Evolutionary conservation across 2,329 filamentous ascomycete species (phyloP).

Genomic region (Pseudofabraea citricarpa): DNA sequence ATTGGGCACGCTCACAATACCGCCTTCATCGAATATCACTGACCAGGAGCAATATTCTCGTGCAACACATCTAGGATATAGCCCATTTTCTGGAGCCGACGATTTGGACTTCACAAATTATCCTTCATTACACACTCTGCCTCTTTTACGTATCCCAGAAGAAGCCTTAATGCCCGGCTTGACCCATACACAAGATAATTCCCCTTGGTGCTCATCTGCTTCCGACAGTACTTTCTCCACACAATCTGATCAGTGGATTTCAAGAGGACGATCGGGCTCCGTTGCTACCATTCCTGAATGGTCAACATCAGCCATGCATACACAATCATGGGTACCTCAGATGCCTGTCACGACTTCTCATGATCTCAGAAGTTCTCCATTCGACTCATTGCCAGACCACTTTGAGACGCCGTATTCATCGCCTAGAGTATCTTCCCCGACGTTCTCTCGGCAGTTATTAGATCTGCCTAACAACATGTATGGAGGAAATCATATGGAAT

Average conservation of each 20-base stretch:
- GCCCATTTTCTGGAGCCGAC: too few relatives aligned
- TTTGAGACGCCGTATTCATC: constrained; percentile 21
- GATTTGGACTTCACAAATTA: too few relatives aligned
- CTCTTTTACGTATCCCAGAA: constrained; percentile 24
- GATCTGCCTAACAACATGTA: constrained; percentile 19
- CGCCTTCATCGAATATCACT: too few relatives aligned
- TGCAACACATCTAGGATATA: too few relatives aligned
- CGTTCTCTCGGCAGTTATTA: constrained; percentile 17
- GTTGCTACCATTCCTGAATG: constrained; percentile 20
- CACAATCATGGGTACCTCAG: constrained; percentile 21
- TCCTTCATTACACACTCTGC: constrained; percentile 15
- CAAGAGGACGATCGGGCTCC: constrained; percentile 20
- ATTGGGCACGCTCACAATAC: too few relatives aligned
- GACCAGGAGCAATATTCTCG: too few relatives aligned
- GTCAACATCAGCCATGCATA: constrained; percentile 11
- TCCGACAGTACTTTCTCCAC: constrained; percentile 26
- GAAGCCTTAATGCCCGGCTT: constrained; percentile 21
- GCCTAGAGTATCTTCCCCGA: constrained; percentile 19
- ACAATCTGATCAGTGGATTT: constrained; percentile 21
- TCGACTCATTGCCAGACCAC: constrained; percentile 18
- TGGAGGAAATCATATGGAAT: constrained; percentile 25
- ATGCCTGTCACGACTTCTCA: constrained; percentile 14
- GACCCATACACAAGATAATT: constrained; percentile 22
- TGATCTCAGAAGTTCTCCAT: constrained; percentile 19
- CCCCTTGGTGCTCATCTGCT: constrained; percentile 26